These are phyloP conservation scores for Farysia itapuensis DNA, from an alignment of 1,284 basidiomycete genomes.

Conservation along the genomic window DNA sequence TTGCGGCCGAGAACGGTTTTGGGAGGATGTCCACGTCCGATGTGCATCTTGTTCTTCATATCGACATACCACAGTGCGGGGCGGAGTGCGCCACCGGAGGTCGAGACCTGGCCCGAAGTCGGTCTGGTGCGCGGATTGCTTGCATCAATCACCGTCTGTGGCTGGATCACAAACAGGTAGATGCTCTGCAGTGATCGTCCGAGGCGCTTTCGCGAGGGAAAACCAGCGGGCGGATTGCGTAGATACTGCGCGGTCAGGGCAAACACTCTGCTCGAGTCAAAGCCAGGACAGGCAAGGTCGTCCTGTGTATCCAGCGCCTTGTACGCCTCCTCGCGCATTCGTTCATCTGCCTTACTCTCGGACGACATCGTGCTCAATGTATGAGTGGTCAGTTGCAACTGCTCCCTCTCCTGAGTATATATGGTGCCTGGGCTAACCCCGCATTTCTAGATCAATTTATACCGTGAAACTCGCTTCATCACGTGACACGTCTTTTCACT, in stretches of 20 bases:
- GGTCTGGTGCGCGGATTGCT: conserved; percentile 50
- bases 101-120: conserved; percentile 10
- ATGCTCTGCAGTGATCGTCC: conserved; percentile 43
- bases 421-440: too few species aligned
- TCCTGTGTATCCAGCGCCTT: conserved; percentile 39
- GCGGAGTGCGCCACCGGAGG: conserved; percentile 48
- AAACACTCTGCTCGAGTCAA: conserved; percentile 51
- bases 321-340: conserved; percentile 36
- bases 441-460: too few species aligned
- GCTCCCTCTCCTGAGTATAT: too few species aligned
- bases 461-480: too few species aligned
- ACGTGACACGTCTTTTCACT: too few species aligned
- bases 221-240: conserved; percentile 36
- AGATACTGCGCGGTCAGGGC: conserved; percentile 45
- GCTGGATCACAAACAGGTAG: conserved; percentile 55
- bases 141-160: conserved; percentile 38
- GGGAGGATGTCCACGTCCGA: conserved; percentile 50
- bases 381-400: too few species aligned
- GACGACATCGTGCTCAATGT: background rate
- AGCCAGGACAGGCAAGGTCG: conserved; percentile 43
- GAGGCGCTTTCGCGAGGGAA: conserved; percentile 43
- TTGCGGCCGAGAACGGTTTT: conserved; percentile 47
- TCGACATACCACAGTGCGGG: conserved; percentile 51
- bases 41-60: conserved; percentile 28
- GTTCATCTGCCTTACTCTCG: conserved; percentile 4